Conservation (phyloP, 2,329 filamentous ascomycete species). For the Stachybotrys elegans region DNA sequence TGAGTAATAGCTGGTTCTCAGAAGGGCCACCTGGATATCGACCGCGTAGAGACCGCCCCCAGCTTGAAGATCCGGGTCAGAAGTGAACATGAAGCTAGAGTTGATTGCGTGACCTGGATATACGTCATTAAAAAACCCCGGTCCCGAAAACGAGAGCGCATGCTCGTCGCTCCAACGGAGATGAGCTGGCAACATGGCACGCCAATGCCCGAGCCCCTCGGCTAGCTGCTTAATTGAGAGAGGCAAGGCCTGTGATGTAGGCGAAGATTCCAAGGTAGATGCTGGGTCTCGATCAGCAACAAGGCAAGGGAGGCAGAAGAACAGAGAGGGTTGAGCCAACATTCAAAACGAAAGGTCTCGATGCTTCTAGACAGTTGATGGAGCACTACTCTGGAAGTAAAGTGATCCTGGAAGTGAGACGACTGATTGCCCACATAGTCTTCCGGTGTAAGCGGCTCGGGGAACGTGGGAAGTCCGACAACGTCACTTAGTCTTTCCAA, state of each 20-base stretch:
- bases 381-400: conserved; percentile 55
- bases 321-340: no score
- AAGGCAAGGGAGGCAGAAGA: no score
- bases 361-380: conserved; percentile 47
- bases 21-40: conserved; percentile 51
- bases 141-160: conserved; percentile 21
- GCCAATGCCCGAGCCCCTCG: conserved; percentile 52
- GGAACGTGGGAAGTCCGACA: conserved; percentile 52
- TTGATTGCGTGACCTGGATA: conserved; percentile 15
- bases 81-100: conserved; percentile 15
- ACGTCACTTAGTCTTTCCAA: conserved; percentile 46
- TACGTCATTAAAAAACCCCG: conserved; percentile 12
- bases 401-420: conserved; percentile 53
- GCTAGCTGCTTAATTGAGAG: conserved; percentile 48
- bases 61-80: no score
- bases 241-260: no score
- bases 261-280: no score
- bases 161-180: conserved; percentile 55
- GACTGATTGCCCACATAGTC: conserved; percentile 43
- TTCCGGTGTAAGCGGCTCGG: conserved; percentile 38
- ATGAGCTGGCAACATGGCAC: conserved; percentile 45
- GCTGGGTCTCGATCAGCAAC: no score
- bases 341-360: no score
- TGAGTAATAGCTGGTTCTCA: conserved; percentile 56
- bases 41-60: no score